Base-by-base conservation (phyloP, 495 filamentous ascomycete genomes). In the Gamarada debralockiae region DNA sequence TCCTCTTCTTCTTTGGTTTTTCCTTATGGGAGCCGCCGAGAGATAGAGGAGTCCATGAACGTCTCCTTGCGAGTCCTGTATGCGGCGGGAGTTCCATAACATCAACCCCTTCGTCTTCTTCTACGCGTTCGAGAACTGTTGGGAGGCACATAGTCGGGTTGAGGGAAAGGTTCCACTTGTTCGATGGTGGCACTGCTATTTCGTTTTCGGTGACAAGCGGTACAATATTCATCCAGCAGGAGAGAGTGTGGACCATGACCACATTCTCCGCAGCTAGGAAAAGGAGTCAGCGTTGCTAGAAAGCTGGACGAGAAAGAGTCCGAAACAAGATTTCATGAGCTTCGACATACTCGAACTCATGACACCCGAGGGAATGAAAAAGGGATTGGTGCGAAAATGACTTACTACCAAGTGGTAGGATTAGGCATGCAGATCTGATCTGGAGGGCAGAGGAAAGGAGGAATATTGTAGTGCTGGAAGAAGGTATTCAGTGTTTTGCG, bases 201-300 rank as follows among this genome's bases (percentile, higher is more conserved):
- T 40, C 34, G 15, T 6, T 17, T 13, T 17, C 48, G 48, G 27
- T 50, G 18, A 25, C 48, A 50, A 10, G 20, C 15, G 12, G 20
- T 50, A 20, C 48, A 50, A 15, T 39, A 50, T 25, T 50, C 48
- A 17, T 50, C 48, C 34, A 50, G 18, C 21, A 41, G 2, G 21
- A 50, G 48, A 1, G 48, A 50, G 48, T 50, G 17, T 2, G 36
- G 34, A 5, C 48, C 34, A 17, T 27, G 24, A 14, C 23, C 6
- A 46, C 43, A 46, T 15, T 23, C 20, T 14, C 10, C 6, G 15
- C 21, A 15, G 13, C 8, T 17, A 27, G 24, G 3, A 46, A 9
- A 6, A 3, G 41, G 23, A 46, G 20, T 24, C 6, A 24, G n/a
- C 9, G 6, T 13, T 18, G 8, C n/a, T 50, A 17, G 33, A 14